Percentiles rank a stretch among this genome's conserved stretches.
Evolutionary conservation across 2,329 filamentous ascomycete genomes (phyloP).

Genomic region (Paraphaeosphaeria sporulosa): DNA sequence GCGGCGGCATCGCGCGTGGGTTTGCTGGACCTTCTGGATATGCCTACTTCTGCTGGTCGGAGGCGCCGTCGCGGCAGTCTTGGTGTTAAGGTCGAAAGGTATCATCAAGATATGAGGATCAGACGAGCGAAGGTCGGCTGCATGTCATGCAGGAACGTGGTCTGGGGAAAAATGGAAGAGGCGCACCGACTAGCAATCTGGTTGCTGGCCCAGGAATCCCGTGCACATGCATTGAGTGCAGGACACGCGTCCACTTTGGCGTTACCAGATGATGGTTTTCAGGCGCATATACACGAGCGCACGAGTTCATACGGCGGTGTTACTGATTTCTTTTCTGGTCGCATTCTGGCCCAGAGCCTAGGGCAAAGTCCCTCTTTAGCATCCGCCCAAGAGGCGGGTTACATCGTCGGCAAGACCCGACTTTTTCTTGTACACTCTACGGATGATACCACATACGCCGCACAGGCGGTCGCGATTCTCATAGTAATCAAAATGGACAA

Average conservation of each 20-base stretch:
- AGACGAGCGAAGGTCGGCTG: neutral
- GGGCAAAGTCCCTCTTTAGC: neutral
- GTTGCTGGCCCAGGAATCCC: no score
- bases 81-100: constrained; percentile 50
- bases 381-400: neutral
- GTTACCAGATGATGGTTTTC: neutral
- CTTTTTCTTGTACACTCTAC: constrained; percentile 12
- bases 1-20: constrained; percentile 53
- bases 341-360: neutral
- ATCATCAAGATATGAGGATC: constrained; percentile 47
- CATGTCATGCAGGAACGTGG: neutral
- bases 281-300: neutral
- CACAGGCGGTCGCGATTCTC: neutral
- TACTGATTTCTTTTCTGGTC: no score
- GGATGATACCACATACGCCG: constrained; percentile 16
- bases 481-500: neutral
- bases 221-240: no score
- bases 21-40: constrained; percentile 59
- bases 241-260: neutral
- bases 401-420: neutral
- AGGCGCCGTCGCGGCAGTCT: constrained; percentile 54
- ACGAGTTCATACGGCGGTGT: no score
- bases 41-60: constrained; percentile 55
- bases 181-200: no score
- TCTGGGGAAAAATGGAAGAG: neutral